phyloP scores from a whole-genome alignment of 2,329 filamentous ascomycete species.

The Hyphodiscus sp. region DNA sequence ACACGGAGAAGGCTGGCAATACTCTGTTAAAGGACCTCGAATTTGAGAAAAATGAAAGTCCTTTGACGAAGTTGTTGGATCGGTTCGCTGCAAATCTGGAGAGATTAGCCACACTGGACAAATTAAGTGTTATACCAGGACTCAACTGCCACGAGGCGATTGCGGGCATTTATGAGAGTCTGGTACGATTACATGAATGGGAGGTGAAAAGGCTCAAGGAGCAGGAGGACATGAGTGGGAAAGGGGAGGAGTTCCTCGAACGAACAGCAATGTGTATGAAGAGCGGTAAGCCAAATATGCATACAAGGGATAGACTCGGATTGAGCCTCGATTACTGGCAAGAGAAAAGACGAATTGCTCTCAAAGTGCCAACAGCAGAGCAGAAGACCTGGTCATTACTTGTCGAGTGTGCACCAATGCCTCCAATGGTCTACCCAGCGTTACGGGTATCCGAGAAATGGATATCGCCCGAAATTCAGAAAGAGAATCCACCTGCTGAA shows the following conservation, averaged over 20 bases:
- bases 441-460: constrained; percentile 68
- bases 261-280: constrained; percentile 51
- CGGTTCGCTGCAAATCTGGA: constrained; percentile 67
- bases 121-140: constrained; percentile 59
- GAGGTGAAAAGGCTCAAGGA: constrained; percentile 55
- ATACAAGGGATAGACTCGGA: constrained; percentile 60
- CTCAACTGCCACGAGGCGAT: constrained; percentile 75
- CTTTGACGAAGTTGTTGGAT: constrained; percentile 64
- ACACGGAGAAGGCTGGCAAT: constrained; percentile 54
- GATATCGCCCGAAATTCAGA: constrained; percentile 63
- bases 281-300: constrained; percentile 66
- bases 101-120: constrained; percentile 62
- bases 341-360: constrained; percentile 45
- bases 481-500: constrained; percentile 41
- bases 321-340: constrained; percentile 75
- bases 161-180: constrained; percentile 63
- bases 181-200: constrained; percentile 64
- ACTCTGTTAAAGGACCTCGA: constrained; percentile 62
- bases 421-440: constrained; percentile 43
- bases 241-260: constrained; percentile 35
- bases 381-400: constrained; percentile 57
- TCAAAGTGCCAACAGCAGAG: constrained; percentile 30
- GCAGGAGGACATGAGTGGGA: constrained; percentile 38
- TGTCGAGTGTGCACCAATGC: constrained; percentile 54
- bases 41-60: constrained; percentile 50